Evolutionary conservation across 2,329 filamentous ascomycete species (phyloP), one percentile per base, ranked within the genome.

Genomic region (Pezicula carpinea): DNA sequence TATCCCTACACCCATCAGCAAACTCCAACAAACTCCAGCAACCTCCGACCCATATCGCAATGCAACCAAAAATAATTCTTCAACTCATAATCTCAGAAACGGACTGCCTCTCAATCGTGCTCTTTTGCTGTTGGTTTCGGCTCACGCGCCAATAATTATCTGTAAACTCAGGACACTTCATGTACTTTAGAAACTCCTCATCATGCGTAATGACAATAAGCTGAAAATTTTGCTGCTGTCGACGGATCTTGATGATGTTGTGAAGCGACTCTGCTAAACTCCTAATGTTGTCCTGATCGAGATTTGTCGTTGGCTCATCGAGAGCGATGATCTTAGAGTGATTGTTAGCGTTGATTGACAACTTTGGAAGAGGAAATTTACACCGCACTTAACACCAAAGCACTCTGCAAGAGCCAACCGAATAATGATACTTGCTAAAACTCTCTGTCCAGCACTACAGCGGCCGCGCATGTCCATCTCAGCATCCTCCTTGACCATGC

Each of bases 401-500:
- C 90, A 96, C 68, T 99, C 93, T 3, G 93, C 93, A 39, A 99
- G 79, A 11, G 95, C 93, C 22, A 99, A 80, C 2, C 93, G 91
- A 66, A 99, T 96, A 68, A 99, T 95, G 70, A 99, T 99, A 67
- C 85, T 90, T 4, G 93, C 93, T 22, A 99, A 80, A 22, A 99
- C 92, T 69, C 95, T 96, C 66, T 99, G 93, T 3, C 93, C 93
- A 1, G 93, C 93, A 56, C 88, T 95, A 75, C 93, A 99, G 46
- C 93, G 88, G 1, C 93, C 95, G 53, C 93, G 89, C 93, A 99
- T 99, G 70, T 99, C 93, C 90, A 99, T 96, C 68, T 99, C 93
- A 1, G 87, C 89, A 61, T 95, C 90, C 64, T 92, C 86, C 72
- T 99, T 99, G 58, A 96, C 83, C 93, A 99, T 99, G 68, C 89